Base-by-base conservation (phyloP, 257 asterid genomes). In the Scutellaria galericulata region DNA sequence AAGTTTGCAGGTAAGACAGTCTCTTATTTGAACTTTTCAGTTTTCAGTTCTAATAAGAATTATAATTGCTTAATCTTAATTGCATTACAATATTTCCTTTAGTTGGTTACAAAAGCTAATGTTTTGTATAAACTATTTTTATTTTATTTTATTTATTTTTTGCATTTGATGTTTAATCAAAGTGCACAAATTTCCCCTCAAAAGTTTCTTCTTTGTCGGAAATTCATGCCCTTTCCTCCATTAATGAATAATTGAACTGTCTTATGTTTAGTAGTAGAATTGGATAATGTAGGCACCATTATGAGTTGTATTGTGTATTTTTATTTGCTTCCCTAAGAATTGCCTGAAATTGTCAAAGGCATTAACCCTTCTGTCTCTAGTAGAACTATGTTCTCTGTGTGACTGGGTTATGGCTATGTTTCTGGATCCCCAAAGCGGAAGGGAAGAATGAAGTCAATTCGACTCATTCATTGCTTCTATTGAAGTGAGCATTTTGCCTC, bases 1-100 rank as follows among this genome's bases (percentile, higher is more conserved):
- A 88, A 83, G 90, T 86, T 87, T 94, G 96, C 91, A 88, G 98
- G 99, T 92, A 76, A 84, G 81, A 15, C 14, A 5, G 78, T 80
- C 18, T 39, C 12, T 46, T 46, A 47, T 51, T 50, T 18, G 37
- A 46, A 13, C 47, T 62, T 70, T 66, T 39, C 22, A 3, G 50
- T 50, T 68, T 71, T 64, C 58, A 14, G 18, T 52, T 42, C 68
- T 64, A 5, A 22, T 65, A 37, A 22, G 35, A 47, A 10, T 45
- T 50, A 14, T 58, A 5, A 40, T 24, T 52, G 40, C n/a, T 35
- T 24, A 7, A 44, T 9, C 48, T 8, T 2, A 2, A 15, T 12
- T 44, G 60, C 77, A 18, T 24, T 13, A 41, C 7, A n/a, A 6
- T 64, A 4, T 44, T 62, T 12, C 59, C 13, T 13, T 46, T 67